Evolutionary conservation across 352 stramenopile species (phyloP).

Genomic region (Globisporangium viniferum): DNA sequence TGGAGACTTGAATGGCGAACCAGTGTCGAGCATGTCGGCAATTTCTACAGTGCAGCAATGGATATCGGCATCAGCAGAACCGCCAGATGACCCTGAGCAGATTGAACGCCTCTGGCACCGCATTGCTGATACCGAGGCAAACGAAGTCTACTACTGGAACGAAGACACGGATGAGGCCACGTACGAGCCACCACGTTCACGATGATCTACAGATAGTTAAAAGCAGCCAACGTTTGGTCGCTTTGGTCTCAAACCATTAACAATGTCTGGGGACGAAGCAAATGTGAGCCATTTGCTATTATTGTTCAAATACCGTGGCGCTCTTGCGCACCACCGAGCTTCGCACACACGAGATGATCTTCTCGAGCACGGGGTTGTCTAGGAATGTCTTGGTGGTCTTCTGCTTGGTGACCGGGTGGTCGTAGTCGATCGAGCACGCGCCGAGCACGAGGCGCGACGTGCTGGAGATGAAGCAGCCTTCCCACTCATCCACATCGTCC

Average conservation of each 20-base stretch:
- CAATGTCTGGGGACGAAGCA: background rate
- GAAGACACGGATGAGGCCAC: conserved; percentile 20
- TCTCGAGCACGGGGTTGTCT: conserved; percentile 37
- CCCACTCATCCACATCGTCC: conserved; percentile 54
- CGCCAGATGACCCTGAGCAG: background rate
- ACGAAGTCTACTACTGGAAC: conserved; percentile 26
- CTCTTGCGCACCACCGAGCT: conserved; percentile 51
- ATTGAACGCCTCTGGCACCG: conserved; percentile 9
- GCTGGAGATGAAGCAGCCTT: conserved; percentile 82
- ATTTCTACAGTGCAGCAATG: background rate
- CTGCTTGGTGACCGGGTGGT: conserved; percentile 31
- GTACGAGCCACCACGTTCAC: background rate
- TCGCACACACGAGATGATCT: conserved; percentile 43
- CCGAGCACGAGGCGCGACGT: conserved; percentile 77
- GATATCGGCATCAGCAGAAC: background rate
- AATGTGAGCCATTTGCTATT: background rate
- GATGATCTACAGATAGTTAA: background rate
- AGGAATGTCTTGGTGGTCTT: conserved; percentile 28
- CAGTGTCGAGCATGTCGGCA: background rate
- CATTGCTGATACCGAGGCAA: conserved; percentile 14
- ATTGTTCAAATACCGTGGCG: conserved; percentile 48
- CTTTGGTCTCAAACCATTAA: background rate
- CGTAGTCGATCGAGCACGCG: conserved; percentile 46
- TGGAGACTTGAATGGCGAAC: background rate
- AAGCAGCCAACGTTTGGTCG: background rate